Evolutionary conservation across 106 monocot genomes (phyloP).

Genomic region (Phalaenopsis aphrodite): DNA sequence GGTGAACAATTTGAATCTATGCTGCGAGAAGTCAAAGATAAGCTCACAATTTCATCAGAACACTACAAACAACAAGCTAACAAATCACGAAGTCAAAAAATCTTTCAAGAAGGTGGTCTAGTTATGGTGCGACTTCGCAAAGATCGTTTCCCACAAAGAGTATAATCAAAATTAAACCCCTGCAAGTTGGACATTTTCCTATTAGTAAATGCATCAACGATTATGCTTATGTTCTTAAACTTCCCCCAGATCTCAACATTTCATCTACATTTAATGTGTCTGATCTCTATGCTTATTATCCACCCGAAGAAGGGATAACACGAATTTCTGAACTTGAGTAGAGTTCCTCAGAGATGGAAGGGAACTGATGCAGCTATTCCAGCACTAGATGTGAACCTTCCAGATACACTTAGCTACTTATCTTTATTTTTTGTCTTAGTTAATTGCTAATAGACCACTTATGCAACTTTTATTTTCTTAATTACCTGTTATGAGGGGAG

Average conservation of each 20-base stretch:
- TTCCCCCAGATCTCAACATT: neutral
- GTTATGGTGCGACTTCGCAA: neutral
- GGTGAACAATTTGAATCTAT: neutral
- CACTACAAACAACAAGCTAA: neutral
- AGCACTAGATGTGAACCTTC: too few species aligned
- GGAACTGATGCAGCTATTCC: neutral
- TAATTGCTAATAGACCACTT: too few species aligned
- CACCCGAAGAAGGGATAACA: too few species aligned
- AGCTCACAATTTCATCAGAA: neutral
- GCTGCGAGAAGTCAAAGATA: neutral
- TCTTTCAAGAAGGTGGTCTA: neutral
- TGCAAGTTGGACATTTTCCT: neutral
- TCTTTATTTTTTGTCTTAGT: neutral
- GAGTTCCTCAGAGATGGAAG: too few species aligned
- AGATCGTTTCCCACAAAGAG: neutral
- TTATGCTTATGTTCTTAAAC: neutral
- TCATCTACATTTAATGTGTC: neutral
- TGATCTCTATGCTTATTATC: neutral
- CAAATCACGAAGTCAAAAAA: neutral
- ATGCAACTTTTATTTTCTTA: too few species aligned
- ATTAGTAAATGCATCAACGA: neutral
- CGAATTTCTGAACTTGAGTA: too few species aligned
- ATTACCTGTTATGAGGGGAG: too few species aligned
- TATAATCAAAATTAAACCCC: neutral
- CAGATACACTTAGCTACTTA: too few species aligned